A percentile compares a stretch with the other conserved stretches of the same genome.
Conservation (phyloP, 2,329 filamentous ascomycete genomes). For the Xylogone sp. region DNA sequence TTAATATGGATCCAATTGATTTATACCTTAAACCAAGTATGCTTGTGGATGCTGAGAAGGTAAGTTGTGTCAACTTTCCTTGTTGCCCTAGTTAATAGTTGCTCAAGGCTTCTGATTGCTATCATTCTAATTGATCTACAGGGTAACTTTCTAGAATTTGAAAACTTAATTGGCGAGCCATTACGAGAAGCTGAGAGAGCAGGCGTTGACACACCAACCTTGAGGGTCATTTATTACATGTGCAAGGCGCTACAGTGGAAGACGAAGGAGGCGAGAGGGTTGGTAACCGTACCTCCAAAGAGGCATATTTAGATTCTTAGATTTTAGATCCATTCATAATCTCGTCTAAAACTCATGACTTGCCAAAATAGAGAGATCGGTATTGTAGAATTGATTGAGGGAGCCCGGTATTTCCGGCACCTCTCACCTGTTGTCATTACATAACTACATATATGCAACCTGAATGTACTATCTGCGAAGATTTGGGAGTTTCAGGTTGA, state of each 20-base stretch:
- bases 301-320: not conserved
- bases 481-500: too few relatives aligned
- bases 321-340: too few relatives aligned
- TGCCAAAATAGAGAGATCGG: not conserved
- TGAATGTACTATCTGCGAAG: too few relatives aligned
- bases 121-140: constrained; percentile 12
- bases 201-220: constrained; percentile 45
- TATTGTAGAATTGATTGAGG: not conserved
- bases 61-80: constrained; percentile 27
- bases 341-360: too few relatives aligned
- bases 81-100: not conserved
- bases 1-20: constrained; percentile 45
- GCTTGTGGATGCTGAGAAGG: constrained; percentile 46
- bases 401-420: not conserved
- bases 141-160: constrained; percentile 53
- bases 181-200: constrained; percentile 44
- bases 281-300: constrained; percentile 22
- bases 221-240: constrained; percentile 51
- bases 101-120: not conserved
- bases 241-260: constrained; percentile 46
- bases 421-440: not conserved
- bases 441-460: not conserved
- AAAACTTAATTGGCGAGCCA: constrained; percentile 52
- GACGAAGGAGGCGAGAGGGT: constrained; percentile 34
- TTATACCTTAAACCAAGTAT: constrained; percentile 38